Evolutionary conservation across 257 asterid genomes (phyloP).

Genomic region (Nicotiana attenuata): DNA sequence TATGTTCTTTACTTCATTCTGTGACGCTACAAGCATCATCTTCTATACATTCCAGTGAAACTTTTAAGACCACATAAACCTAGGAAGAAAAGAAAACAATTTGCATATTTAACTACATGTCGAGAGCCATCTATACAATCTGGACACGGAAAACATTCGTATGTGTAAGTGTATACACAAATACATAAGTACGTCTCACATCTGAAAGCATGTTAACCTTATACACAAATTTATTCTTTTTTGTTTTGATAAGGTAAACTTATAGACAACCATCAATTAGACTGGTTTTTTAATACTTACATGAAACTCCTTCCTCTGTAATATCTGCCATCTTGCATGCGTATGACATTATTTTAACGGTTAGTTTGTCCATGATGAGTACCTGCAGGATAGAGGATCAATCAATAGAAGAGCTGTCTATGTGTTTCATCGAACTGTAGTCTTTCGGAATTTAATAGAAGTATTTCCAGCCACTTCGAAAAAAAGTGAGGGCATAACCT

Average conservation of each 20-base stretch:
- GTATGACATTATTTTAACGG: constrained; percentile 88
- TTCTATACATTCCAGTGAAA: neutral
- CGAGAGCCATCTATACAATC: neutral
- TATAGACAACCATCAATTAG: constrained; percentile 13
- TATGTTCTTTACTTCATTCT: neutral
- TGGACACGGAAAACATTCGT: neutral
- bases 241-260: neutral
- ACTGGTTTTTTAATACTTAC: constrained; percentile 79
- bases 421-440: neutral
- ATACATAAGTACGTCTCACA: neutral
- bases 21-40: neutral
- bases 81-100: neutral
- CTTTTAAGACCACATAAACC: neutral
- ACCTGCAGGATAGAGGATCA: constrained; percentile 53
- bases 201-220: neutral
- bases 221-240: neutral
- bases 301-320: constrained; percentile 99
- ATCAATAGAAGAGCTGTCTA: constrained; percentile 18
- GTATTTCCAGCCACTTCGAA: neutral
- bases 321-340: constrained; percentile 99
- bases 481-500: constrained; percentile 1
- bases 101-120: neutral
- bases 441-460: neutral
- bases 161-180: neutral
- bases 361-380: constrained; percentile 93